Evolutionary conservation across 2,329 filamentous ascomycete species (phyloP), one percentile per base, ranked within the genome.

Genomic region (Colletotrichum filicis): DNA sequence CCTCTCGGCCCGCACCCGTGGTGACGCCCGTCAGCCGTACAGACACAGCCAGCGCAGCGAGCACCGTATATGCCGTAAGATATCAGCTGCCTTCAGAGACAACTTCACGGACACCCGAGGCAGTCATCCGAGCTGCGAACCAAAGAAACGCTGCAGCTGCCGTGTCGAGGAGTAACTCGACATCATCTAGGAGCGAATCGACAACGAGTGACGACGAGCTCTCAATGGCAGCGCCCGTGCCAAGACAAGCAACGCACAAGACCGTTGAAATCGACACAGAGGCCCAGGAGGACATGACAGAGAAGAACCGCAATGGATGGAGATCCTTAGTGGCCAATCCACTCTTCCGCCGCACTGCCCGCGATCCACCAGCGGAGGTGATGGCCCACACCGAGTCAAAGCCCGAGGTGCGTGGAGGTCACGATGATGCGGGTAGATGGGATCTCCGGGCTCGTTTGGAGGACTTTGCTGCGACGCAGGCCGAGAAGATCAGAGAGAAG

Each of bases 21-120:
- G 85, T 85, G 2, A 91, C 90, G 0, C 90, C 90, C 0, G 79
- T 91, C 56, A 92, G 90, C 77, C 85, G 90, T 74, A 89, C 90
- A 22, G 90, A 92, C 73, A 92, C 90, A 1, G 86, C 89, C 22
- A 92, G 90, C 76, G 90, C 89, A 1, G 90, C 89, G 57, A 92
- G 90, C 79, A 92, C 90, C 1, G 87, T 90, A 3, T 92, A 92
- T 74, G 89, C 89, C 7, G 85, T 92, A 46, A 85, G 90, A 65
- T 92, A 92, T 75, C 89, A 91, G 67, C 85, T 88, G 12, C 83
- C 88, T 7, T 88, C 88, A 2, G 90, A 90, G 70, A 84, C 85
- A 19, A 84, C 85, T 5, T 70, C 71, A 22, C 59, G 62, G 12
- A 66, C 72, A 42, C 74, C 67, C 8, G 73, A 74, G 63, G 11